Base-by-base conservation (phyloP, 2,329 filamentous ascomycete genomes). In the Talaromyces sp. region DNA sequence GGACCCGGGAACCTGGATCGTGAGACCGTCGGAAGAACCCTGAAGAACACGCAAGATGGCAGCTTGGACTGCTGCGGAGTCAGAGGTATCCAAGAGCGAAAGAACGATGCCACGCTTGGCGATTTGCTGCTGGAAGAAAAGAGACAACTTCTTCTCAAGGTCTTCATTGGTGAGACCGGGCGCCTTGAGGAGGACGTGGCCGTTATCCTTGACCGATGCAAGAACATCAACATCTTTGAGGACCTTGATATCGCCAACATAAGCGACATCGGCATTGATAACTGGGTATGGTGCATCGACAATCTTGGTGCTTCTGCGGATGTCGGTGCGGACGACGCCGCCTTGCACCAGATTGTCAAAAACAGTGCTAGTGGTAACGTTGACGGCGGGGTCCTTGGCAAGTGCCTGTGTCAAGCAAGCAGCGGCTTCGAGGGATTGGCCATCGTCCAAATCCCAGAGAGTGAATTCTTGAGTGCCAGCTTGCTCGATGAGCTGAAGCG, bases 391-490 rank as follows among this genome's bases (percentile, higher is more conserved):
- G 71, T 89, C 86, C 36, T 81, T 83, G 3, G 88, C 85, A 40
- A 90, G 77, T 8, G 88, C 81, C 73, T 87, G 83, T 47, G 84
- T 86, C 58, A 90, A 75, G 54, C 81, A 85, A 25, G 85, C 79
- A 11, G 92, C 89, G 1, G 92, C 88, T 66, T 83, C 82, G 61
- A 85, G 83, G 61, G 89, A 85, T 1, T 83, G 79, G 31, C 93
- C 93, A 76, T 88, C 86, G 74, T 97, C 94, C 47, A 91, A 76
- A 71, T 97, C 91, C 93, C 93, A 98, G 85, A 99, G 97, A 13
- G 89, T 89, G 81, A 95, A 98, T 78, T 98, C 91, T 77, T 91
- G 86, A 22, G 89, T 87, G 22, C 78, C 76, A n/a, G 81, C 75
- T 25, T 76, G 71, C 68, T 87, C 84, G n/a, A 85, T 73, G 22